Evolutionary conservation across 2,329 filamentous ascomycete genomes (phyloP).

Genomic region (Trichothecium sympodiale): DNA sequence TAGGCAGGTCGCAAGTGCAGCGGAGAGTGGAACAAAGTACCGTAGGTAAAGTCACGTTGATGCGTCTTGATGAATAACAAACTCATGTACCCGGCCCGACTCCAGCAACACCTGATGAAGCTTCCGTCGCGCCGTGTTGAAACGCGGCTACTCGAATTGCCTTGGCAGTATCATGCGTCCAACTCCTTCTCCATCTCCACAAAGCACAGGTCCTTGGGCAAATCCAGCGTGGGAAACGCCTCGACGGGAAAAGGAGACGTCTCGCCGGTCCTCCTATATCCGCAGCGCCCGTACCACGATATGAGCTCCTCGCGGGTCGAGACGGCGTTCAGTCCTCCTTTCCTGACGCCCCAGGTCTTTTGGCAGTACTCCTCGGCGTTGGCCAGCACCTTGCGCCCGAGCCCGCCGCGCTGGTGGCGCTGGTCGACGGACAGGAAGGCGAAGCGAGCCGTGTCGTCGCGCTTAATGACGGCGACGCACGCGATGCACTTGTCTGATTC

Average conservation of each 20-base stretch:
- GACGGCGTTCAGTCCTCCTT: not conserved
- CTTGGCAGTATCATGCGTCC: not conserved
- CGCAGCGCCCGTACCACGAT: not conserved
- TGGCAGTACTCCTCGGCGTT: not conserved
- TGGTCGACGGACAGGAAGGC: constrained; percentile 16
- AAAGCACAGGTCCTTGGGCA: constrained; percentile 21
- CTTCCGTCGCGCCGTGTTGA: no score
- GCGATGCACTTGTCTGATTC: constrained; percentile 11
- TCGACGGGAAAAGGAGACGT: constrained; percentile 19
- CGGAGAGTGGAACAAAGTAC: no score
- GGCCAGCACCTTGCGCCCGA: not conserved
- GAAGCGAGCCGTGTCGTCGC: constrained; percentile 11
- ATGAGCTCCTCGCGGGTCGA: constrained; percentile 7
- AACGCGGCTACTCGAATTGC: no score
- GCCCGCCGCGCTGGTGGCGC: not conserved
- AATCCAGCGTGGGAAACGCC: constrained; percentile 2
- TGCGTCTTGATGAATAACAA: no score
- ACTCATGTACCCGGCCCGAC: no score
- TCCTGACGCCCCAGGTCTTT: not conserved
- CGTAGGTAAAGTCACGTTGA: no score
- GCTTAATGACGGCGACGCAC: constrained; percentile 9
- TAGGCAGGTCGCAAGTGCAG: no score
- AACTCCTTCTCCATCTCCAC: constrained; percentile 22
- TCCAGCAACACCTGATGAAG: no score
- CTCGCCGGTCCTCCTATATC: constrained; percentile 17